Evolutionary conservation across 257 asterid species (phyloP).

Genomic region (Eustoma russellianum): DNA sequence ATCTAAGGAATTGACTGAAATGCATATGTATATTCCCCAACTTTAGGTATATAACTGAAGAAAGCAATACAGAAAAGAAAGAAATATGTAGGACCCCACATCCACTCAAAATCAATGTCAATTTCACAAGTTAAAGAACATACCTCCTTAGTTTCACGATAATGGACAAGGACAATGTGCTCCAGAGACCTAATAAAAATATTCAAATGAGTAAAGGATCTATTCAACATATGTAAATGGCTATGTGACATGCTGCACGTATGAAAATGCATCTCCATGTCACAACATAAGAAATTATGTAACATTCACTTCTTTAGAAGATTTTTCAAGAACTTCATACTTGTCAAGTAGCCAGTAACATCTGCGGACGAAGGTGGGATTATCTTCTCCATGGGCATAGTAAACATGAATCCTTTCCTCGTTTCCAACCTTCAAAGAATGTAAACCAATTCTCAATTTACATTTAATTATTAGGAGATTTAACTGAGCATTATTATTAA

Average conservation of each 20-base stretch:
- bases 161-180: slow-evolving; percentile 91
- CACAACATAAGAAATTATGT: neutral
- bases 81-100: too few relatives aligned
- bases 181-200: slow-evolving; percentile 63
- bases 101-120: too few relatives aligned
- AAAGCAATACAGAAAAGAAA: too few relatives aligned
- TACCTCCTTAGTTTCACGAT: slow-evolving; percentile 95
- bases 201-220: slow-evolving; percentile 1
- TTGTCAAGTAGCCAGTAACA: slow-evolving; percentile 97
- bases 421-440: slow-evolving; percentile 54
- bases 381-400: slow-evolving; percentile 94
- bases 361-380: slow-evolving; percentile 82
- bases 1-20: too few relatives aligned
- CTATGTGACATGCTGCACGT: neutral
- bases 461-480: neutral
- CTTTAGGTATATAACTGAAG: too few relatives aligned
- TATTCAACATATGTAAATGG: neutral
- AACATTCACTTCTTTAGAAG: neutral
- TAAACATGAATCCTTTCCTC: slow-evolving; percentile 91
- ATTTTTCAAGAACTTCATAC: slow-evolving; percentile 30
- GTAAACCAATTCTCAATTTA: neutral
- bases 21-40: too few relatives aligned
- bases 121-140: slow-evolving; percentile 11
- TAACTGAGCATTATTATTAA: neutral
- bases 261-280: neutral